phyloP scores from a whole-genome alignment of 164 flowering plant genomes.

The Magnolia officinalis region DNA sequence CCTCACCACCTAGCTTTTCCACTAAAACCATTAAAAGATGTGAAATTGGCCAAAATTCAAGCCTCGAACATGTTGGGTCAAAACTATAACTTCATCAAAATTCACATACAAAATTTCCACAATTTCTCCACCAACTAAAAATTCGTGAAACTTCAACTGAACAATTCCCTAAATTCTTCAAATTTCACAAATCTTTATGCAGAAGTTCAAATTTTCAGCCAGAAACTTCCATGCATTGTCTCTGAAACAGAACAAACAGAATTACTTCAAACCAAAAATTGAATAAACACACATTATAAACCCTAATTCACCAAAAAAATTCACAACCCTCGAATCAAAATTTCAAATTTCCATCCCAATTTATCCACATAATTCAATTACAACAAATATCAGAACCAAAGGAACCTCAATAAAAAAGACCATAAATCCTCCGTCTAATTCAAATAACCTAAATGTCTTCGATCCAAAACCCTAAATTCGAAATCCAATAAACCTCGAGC shows the following conservation, averaged over 20 bases:
- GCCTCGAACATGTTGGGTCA: neutral
- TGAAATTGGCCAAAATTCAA: neutral
- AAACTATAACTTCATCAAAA: neutral
- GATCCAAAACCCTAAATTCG: neutral
- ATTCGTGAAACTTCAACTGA: too few species aligned
- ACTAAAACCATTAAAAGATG: neutral
- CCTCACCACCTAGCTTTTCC: neutral
- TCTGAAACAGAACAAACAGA: neutral
- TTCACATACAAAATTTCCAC: neutral
- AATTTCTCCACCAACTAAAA: too few species aligned
- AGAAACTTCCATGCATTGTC: neutral
- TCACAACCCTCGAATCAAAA: neutral
- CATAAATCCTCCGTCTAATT: neutral
- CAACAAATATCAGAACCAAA: neutral
- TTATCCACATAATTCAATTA: neutral
- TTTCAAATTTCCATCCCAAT: too few species aligned
- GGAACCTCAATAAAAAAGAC: neutral
- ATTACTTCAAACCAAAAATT: neutral
- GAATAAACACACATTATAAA: neutral
- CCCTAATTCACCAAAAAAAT: neutral
- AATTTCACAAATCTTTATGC: too few species aligned
- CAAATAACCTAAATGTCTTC: neutral
- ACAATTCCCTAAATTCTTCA: too few species aligned
- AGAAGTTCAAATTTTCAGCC: too few species aligned
- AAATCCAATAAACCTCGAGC: neutral